These are phyloP conservation scores for Kwoniella bestiolae DNA, from an alignment of 768 basidiomycete species.

Conservation along the genomic window DNA sequence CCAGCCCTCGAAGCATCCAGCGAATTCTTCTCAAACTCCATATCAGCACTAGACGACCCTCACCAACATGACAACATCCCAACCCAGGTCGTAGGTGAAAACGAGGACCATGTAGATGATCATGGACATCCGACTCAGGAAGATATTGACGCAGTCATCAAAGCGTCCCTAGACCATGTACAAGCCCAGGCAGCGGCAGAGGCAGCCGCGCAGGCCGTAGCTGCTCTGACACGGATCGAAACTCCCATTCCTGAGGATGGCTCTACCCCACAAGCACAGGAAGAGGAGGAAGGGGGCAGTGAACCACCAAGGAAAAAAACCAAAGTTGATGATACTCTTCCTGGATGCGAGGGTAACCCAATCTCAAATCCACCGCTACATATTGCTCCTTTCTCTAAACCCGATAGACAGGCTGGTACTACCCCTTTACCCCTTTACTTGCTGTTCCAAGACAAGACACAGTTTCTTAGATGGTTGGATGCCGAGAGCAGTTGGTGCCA, in stretches of 20 bases:
- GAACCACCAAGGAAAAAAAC: neutral
- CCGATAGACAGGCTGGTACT: slow-evolving; percentile 25
- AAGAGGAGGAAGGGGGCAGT: neutral
- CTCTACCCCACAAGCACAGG: neutral
- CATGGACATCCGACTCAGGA: slow-evolving; percentile 17
- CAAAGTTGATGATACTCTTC: neutral
- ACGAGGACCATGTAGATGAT: neutral
- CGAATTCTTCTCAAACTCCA: slow-evolving; percentile 21
- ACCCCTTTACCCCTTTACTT: slow-evolving; percentile 38
- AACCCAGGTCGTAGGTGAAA: neutral
- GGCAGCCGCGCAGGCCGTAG: slow-evolving; percentile 3
- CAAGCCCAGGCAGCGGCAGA: slow-evolving; percentile 16
- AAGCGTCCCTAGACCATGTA: slow-evolving; percentile 23
- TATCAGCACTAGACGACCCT: too few species aligned
- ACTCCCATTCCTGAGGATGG: neutral
- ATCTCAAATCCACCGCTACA: slow-evolving; percentile 23
- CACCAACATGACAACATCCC: too few species aligned
- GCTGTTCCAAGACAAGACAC: slow-evolving; percentile 23
- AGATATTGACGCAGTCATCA: slow-evolving; percentile 27
- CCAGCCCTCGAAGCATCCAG: slow-evolving; percentile 11
- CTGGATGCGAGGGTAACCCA: slow-evolving; percentile 16
- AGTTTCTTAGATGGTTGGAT: slow-evolving; percentile 44
- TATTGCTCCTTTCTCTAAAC: slow-evolving; percentile 35
- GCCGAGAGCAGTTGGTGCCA: slow-evolving; percentile 53
- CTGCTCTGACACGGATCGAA: neutral